Evolutionary conservation across 2,329 filamentous ascomycete genomes (phyloP).

Genomic region (Aspergillus thermomutatus): DNA sequence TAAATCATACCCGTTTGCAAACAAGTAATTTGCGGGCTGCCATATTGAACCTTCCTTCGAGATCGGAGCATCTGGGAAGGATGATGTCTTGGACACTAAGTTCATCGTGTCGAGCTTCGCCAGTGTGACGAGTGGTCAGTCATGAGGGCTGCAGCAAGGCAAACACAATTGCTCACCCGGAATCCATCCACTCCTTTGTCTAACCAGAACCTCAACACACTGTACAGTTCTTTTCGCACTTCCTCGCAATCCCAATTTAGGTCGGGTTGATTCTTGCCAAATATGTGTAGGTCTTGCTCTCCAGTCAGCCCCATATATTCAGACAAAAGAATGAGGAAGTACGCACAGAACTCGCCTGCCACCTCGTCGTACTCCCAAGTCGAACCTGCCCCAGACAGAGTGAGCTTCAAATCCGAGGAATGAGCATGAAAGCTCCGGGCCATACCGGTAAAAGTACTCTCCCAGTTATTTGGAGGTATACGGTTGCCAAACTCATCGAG

Average conservation of each 20-base stretch:
- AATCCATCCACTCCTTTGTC: conserved; percentile 67
- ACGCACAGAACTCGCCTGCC: conserved; percentile 60
- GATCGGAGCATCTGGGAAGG: conserved; percentile 47
- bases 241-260: conserved; percentile 72
- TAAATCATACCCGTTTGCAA: conserved; percentile 54
- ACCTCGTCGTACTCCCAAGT: conserved; percentile 58
- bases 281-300: conserved; percentile 12
- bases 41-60: conserved; percentile 40
- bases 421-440: not conserved
- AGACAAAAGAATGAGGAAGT: not conserved
- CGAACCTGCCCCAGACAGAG: conserved; percentile 7
- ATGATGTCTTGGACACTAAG: conserved; percentile 59
- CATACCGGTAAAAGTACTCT: conserved; percentile 35
- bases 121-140: not conserved
- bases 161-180: conserved; percentile 43
- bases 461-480: conserved; percentile 71
- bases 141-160: not conserved
- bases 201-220: conserved; percentile 71
- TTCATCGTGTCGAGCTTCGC: conserved; percentile 58
- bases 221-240: conserved; percentile 63
- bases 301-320: not conserved
- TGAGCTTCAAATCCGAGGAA: not conserved
- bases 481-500: conserved; percentile 54
- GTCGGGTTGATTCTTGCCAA: conserved; percentile 50
- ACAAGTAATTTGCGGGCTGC: conserved; percentile 56